Evolutionary conservation across 768 basidiomycete genomes (phyloP).

Genomic region (Lanmaoa rubissima): DNA sequence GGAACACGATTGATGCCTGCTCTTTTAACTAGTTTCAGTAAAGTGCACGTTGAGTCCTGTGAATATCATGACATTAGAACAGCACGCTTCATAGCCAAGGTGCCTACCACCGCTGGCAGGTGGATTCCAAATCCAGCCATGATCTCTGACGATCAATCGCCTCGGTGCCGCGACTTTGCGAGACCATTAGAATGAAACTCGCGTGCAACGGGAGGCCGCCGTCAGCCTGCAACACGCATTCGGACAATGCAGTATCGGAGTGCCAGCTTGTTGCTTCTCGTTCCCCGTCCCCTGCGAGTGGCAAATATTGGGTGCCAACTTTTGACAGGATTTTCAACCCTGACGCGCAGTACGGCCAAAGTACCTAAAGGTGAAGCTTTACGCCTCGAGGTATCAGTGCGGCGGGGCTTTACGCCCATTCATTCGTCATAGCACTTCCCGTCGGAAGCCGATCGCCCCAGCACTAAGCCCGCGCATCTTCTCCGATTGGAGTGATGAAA

Average conservation of each 20-base stretch:
- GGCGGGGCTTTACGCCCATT: slow-evolving; percentile 30
- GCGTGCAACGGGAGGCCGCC: slow-evolving; percentile 18
- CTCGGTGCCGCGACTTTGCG: slow-evolving; percentile 30
- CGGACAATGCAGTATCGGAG: slow-evolving; percentile 12
- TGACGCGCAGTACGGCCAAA: slow-evolving; percentile 28
- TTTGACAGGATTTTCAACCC: slow-evolving; percentile 28
- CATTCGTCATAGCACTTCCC: slow-evolving; percentile 30
- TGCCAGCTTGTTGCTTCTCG: slow-evolving; percentile 7
- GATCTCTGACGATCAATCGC: slow-evolving; percentile 20
- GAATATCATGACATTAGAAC: slow-evolving; percentile 24
- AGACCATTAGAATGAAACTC: slow-evolving; percentile 9
- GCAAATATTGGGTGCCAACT: slow-evolving; percentile 11
- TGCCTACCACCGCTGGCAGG: slow-evolving; percentile 20
- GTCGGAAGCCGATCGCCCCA: slow-evolving; percentile 25
- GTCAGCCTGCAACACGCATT: slow-evolving; percentile 9
- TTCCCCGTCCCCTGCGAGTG: slow-evolving; percentile 19
- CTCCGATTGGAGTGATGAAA: slow-evolving; percentile 7
- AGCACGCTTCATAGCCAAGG: slow-evolving; percentile 23
- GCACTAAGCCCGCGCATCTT: slow-evolving; percentile 22
- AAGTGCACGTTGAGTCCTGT: slow-evolving; percentile 25
- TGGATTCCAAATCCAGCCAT: slow-evolving; percentile 15
- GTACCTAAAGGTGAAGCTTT: slow-evolving; percentile 32
- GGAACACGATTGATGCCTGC: slow-evolving; percentile 19
- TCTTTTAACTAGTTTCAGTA: slow-evolving; percentile 24
- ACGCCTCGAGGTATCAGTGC: slow-evolving; percentile 35